phyloP scores from a whole-genome alignment of 768 basidiomycete species.

The Lanmaoa pseudosensibilis region DNA sequence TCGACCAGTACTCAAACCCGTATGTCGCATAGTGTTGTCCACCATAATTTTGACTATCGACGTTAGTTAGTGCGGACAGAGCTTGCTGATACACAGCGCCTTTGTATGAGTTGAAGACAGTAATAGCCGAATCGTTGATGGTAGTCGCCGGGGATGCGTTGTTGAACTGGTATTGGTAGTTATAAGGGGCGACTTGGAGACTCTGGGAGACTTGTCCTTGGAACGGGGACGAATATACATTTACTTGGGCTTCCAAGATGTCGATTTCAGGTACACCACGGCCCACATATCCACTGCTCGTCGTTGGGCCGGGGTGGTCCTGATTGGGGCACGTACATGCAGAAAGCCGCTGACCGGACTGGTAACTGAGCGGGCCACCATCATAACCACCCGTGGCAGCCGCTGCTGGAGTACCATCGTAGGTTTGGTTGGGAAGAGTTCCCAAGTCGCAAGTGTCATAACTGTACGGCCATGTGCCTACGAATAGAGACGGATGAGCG shows the following conservation, averaged over 20 bases:
- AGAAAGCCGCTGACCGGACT: conserved; percentile 84
- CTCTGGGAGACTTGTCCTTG: conserved; percentile 77
- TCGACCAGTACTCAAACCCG: conserved; percentile 79
- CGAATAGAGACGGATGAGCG: conserved; percentile 6
- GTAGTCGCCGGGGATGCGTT: conserved; percentile 51
- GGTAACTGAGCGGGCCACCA: conserved; percentile 65
- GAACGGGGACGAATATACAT: conserved; percentile 46
- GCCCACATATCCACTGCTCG: conserved; percentile 45
- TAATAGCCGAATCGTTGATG: conserved; percentile 51
- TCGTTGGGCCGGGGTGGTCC: conserved; percentile 83
- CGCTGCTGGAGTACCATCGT: conserved; percentile 56
- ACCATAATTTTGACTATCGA: conserved; percentile 57
- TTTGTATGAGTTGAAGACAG: conserved; percentile 62
- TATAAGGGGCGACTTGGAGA: conserved; percentile 78
- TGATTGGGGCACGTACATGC: conserved; percentile 85
- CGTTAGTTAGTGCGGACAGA: conserved; percentile 58
- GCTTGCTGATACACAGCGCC: conserved; percentile 79
- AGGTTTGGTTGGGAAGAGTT: conserved; percentile 81
- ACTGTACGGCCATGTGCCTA: conserved; percentile 72
- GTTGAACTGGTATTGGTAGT: conserved; percentile 63
- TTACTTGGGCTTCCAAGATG: conserved; percentile 80
- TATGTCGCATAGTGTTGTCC: conserved; percentile 57
- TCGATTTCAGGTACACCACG: conserved; percentile 93
- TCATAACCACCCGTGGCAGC: conserved; percentile 50
- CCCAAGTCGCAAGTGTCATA: conserved; percentile 86